Conservation (phyloP, 1,139 yeast species). For the Kodamaea fungicola region DNA sequence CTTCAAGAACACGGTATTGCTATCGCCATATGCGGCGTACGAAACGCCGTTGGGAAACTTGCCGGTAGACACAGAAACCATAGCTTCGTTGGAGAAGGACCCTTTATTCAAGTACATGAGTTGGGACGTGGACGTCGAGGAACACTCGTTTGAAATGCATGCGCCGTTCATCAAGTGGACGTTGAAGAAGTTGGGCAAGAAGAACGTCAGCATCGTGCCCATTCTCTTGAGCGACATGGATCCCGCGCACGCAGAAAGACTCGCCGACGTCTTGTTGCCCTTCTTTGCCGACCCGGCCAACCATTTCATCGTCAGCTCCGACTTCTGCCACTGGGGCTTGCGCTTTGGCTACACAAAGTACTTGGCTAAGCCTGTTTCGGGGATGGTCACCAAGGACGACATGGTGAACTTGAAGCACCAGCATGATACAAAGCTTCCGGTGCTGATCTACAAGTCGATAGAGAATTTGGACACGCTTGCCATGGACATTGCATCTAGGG, state of each 20-base stretch:
- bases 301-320: conserved; percentile 80
- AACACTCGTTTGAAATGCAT: conserved; percentile 96
- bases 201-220: conserved; percentile 53
- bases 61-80: conserved; percentile 55
- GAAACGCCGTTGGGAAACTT: conserved; percentile 82
- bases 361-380: conserved; percentile 20
- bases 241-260: conserved; percentile 35
- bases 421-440: conserved; percentile 10
- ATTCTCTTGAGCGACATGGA: conserved; percentile 71
- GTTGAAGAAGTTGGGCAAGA: background rate
- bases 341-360: conserved; percentile 72
- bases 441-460: conserved; percentile 67
- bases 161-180: conserved; percentile 56
- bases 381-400: background rate
- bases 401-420: conserved; percentile 1
- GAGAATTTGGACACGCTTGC: conserved; percentile 68
- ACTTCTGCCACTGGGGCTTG: conserved; percentile 95
- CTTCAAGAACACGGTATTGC: conserved; percentile 56
- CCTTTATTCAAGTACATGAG: conserved; percentile 54
- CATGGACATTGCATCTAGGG: conserved; percentile 59
- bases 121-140: conserved; percentile 66
- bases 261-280: conserved; percentile 51
- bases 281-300: conserved; percentile 54
- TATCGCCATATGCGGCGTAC: conserved; percentile 54
- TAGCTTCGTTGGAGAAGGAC: conserved; percentile 30